Evolutionary conservation across 129 eudicot genomes (phyloP).

Genomic region (Ambrosia trifida): DNA sequence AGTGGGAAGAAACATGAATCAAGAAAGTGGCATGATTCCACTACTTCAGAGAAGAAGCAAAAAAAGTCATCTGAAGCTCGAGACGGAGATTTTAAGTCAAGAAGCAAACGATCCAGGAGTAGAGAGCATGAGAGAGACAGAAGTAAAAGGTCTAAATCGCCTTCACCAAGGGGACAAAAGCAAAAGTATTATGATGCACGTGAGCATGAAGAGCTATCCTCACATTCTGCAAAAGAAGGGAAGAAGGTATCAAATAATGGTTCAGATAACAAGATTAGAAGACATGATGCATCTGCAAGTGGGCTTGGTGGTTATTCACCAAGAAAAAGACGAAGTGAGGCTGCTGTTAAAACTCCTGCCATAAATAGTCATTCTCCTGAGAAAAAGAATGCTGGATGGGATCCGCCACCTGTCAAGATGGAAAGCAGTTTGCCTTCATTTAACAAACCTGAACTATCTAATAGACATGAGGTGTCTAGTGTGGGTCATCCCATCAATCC

Average conservation of each 20-base stretch:
- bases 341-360: constrained; percentile 78
- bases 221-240: constrained; percentile 65
- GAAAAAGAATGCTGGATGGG: constrained; percentile 62
- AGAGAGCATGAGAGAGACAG: constrained; percentile 64
- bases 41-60: constrained; percentile 46
- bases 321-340: constrained; percentile 85
- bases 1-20: constrained; percentile 47
- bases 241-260: constrained; percentile 55
- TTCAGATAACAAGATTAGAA: constrained; percentile 50
- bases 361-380: constrained; percentile 81
- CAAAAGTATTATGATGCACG: constrained; percentile 43
- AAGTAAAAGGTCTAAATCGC: constrained; percentile 53
- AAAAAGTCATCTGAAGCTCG: constrained; percentile 37
- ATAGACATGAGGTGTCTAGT: constrained; percentile 33
- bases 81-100: constrained; percentile 53
- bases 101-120: constrained; percentile 71
- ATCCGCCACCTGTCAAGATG: constrained; percentile 45
- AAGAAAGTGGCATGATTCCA: constrained; percentile 37
- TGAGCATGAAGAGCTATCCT: constrained; percentile 50
- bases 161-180: constrained; percentile 57
- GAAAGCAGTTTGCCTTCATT: constrained; percentile 35
- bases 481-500: constrained; percentile 34
- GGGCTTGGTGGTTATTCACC: constrained; percentile 98
- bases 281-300: constrained; percentile 58
- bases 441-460: constrained; percentile 41